Percentiles rank a stretch among this genome's conserved stretches.
Evolutionary conservation across 345 rosid genomes (phyloP).

Genomic region (Eucalyptus regnans): DNA sequence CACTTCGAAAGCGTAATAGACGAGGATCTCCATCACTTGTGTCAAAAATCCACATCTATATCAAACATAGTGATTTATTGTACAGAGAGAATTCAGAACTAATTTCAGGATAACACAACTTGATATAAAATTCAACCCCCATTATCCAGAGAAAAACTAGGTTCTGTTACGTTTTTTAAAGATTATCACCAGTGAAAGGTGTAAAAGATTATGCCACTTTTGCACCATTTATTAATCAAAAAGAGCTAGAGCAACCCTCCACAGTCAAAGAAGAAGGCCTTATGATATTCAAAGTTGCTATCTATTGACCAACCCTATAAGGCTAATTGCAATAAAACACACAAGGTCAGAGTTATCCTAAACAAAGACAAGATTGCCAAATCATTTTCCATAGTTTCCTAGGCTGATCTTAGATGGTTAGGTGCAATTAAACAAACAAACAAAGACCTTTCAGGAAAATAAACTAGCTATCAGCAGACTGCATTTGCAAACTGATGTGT

Average conservation of each 20-base stretch:
- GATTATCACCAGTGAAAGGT: not conserved
- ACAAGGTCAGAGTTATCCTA: not conserved
- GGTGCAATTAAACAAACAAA: not conserved
- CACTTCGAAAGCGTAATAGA: slow-evolving; percentile 87
- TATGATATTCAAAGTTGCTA: not conserved
- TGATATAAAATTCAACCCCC: not conserved
- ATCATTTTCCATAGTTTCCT: not conserved
- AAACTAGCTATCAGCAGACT: not conserved
- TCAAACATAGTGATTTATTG: not conserved
- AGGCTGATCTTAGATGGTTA: not conserved
- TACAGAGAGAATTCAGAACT: not conserved
- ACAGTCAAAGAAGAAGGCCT: not conserved
- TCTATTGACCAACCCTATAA: not conserved
- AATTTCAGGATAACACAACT: not conserved
- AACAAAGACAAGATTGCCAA: not conserved
- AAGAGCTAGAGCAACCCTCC: not conserved
- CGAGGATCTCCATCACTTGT: slow-evolving; percentile 95
- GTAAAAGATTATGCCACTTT: not conserved
- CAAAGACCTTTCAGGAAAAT: not conserved
- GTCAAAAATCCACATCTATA: slow-evolving; percentile 96
- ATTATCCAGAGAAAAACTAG: not conserved
- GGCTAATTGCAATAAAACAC: not conserved
- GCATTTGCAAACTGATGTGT: not conserved
- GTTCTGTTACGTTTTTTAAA: not conserved
- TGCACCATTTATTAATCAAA: not conserved